Evolutionary conservation across 2,329 filamentous ascomycete genomes (phyloP).

Genomic region (Blastomyces emzantsi): DNA sequence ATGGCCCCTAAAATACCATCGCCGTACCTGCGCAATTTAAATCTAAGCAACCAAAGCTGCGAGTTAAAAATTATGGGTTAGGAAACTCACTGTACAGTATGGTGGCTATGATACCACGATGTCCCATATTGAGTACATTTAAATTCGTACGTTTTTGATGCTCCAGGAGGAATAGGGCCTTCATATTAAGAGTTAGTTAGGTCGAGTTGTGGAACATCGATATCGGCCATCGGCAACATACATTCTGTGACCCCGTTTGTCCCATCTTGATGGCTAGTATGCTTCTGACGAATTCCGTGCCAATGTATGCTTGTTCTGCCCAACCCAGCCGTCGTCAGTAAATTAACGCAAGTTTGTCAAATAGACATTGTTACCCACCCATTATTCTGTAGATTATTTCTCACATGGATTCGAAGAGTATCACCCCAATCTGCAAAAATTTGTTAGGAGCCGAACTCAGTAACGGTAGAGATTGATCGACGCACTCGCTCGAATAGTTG

Average conservation of each 20-base stretch:
- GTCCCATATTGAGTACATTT: conserved; percentile 48
- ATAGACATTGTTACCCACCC: conserved; percentile 26
- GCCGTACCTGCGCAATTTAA: conserved; percentile 6
- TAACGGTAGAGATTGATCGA: background rate
- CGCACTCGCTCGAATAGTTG: conserved; percentile 48
- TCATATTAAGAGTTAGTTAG: conserved; percentile 32
- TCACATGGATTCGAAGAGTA: conserved; percentile 45
- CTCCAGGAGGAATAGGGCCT: conserved; percentile 45
- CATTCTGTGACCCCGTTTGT: conserved; percentile 43
- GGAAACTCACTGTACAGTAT: conserved; percentile 24
- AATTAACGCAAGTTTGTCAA: background rate
- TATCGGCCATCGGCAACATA: conserved; percentile 22
- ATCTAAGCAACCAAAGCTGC: background rate
- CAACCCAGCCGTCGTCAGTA: background rate
- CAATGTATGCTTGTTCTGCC: conserved; percentile 49
- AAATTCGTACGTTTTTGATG: conserved; percentile 50
- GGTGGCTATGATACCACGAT: conserved; percentile 55
- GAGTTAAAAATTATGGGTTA: background rate
- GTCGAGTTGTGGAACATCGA: background rate
- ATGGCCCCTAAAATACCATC: conserved; percentile 51
- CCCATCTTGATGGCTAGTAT: conserved; percentile 49
- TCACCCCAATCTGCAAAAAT: conserved; percentile 47
- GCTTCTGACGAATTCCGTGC: conserved; percentile 52
- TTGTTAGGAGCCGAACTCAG: background rate
- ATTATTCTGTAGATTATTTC: conserved; percentile 46